Percentiles rank a stretch among this genome's conserved stretches.
phyloP scores from a whole-genome alignment of 176 grass and related monocot genomes.

The Eleusine coracana region DNA sequence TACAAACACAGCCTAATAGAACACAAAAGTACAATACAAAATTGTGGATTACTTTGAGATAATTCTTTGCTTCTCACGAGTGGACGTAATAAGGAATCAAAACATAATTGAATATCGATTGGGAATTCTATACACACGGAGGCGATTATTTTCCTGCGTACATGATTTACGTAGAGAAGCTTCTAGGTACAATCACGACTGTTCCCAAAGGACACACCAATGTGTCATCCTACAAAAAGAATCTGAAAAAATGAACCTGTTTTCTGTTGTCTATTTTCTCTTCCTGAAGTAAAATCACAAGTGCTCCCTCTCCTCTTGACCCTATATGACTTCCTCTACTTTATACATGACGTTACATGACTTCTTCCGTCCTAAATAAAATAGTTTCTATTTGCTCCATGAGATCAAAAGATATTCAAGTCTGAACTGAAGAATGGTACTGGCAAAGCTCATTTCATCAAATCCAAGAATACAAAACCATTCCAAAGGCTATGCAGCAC shows the following conservation, averaged over 20 bases:
- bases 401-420: slow-evolving; percentile 16
- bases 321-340: slow-evolving; percentile 19
- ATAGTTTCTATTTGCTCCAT: slow-evolving; percentile 4
- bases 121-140: slow-evolving; percentile 26
- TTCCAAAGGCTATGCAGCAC: slow-evolving; percentile 96
- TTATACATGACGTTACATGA: not conserved
- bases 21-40: not conserved
- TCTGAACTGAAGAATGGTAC: slow-evolving; percentile 19
- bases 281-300: not conserved
- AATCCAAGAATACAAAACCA: slow-evolving; percentile 92
- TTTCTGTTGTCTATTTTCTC: slow-evolving; percentile 8
- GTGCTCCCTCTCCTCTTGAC: not conserved
- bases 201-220: not conserved
- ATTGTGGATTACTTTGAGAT: not conserved
- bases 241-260: not conserved
- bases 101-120: slow-evolving; percentile 19
- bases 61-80: not conserved
- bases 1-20: no score
- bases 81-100: not conserved
- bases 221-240: slow-evolving; percentile 8
- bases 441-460: slow-evolving; percentile 69
- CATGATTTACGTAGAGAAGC: slow-evolving; percentile 15
- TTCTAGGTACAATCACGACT: slow-evolving; percentile 10
- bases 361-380: not conserved
- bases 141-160: slow-evolving; percentile 30